Evolutionary conservation across 495 filamentous ascomycete species (phyloP), one percentile per base, ranked within the genome.

Genomic region (Parathielavia hyrcaniae): DNA sequence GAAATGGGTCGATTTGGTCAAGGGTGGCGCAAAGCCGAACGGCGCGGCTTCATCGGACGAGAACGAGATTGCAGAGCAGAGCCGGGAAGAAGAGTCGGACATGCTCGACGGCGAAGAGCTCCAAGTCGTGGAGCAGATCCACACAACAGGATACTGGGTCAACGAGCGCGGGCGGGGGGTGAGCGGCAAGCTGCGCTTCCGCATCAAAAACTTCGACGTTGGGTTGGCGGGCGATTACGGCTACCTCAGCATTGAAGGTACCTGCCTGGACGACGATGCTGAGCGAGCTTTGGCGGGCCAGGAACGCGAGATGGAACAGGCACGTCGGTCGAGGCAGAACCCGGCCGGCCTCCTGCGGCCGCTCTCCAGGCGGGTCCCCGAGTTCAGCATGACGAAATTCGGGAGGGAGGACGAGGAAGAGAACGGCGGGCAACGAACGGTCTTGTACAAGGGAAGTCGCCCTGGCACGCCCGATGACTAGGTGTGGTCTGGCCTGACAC

Each of bases 161-260:
- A 65, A 77, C 39, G 73, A 68, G 20, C 53, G 47, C 4, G 71
- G 71, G 4, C 53, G 54, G 13, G 73, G 69, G 45, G 64, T 78
- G 45, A 59, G 63, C 16, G 72, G 71, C 41, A 77, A 75, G 63
- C 65, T 77, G 36, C 66, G 67, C 38, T 79, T 78, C 67, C 70
- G 76, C 43, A 77, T 79, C 65, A 77, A 76, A 57, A 74, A 75
- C 54, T 79, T 74, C 50, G 76, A 79, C 38, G 73, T 77, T 23
- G 74, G 75, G 10, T 65, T 71, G n/a, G 75, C 76, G 8, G 75
- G 75, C 44, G 74, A 79, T 45, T 73, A 75, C 59, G 73, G 73
- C 19, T 79, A 77, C 51, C 55, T 79, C 7, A 74, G 70, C 23
- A 72, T 79, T 14, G 73, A 78, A 53, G 77, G 77, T 22, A 77